phyloP scores from a whole-genome alignment of 495 filamentous ascomycete species.

The Halenospora varia region DNA sequence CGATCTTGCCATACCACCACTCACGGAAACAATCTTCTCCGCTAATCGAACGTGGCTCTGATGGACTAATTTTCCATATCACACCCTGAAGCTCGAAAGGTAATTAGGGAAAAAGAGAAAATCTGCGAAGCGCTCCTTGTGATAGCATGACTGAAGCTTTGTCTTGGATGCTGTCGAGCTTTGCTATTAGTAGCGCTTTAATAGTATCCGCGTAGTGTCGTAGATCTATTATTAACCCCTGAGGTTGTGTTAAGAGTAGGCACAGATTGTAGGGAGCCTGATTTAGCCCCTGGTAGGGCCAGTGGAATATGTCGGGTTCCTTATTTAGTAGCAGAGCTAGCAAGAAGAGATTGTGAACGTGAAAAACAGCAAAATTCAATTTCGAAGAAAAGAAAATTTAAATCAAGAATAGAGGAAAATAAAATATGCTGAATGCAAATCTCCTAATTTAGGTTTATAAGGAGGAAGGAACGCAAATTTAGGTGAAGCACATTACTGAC shows the following conservation, averaged over 20 bases:
- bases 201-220: neutral
- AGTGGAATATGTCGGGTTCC: neutral
- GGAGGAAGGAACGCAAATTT: too few relatives aligned
- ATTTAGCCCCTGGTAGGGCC: neutral
- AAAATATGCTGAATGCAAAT: too few relatives aligned
- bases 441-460: too few relatives aligned
- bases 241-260: neutral
- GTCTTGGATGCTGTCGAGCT: neutral
- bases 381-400: too few relatives aligned
- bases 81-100: conserved; percentile 7
- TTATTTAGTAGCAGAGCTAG: too few relatives aligned
- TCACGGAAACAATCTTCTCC: conserved; percentile 7
- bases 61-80: conserved; percentile 9
- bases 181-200: neutral
- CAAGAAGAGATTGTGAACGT: too few relatives aligned
- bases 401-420: too few relatives aligned
- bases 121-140: conserved; percentile 6
- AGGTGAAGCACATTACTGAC: too few relatives aligned
- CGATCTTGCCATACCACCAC: conserved; percentile 8
- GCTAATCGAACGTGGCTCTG: conserved; percentile 3
- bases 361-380: too few relatives aligned
- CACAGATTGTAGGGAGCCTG: neutral
- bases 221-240: neutral
- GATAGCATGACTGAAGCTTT: conserved; percentile 8
- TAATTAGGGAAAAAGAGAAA: conserved; percentile 7